Conservation (phyloP, 305 asterid species). For the Fraxinus albicans region DNA sequence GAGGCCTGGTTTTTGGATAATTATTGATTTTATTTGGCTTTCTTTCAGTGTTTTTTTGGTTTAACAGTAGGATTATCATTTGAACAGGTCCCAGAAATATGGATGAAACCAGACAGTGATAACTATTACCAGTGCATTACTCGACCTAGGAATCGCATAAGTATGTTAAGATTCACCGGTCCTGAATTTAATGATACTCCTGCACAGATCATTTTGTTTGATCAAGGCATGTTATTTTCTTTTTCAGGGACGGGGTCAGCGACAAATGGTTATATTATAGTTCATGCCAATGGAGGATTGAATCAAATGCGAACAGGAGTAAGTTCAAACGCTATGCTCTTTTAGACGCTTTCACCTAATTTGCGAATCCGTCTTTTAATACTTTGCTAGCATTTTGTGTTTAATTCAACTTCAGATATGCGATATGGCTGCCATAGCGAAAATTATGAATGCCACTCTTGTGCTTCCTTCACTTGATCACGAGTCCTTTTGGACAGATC, state of each 20-base stretch:
- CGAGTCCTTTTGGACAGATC: conserved; percentile 80
- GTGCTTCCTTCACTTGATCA: conserved; percentile 94
- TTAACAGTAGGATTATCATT: background rate
- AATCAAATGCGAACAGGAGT: conserved; percentile 90
- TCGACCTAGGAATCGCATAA: conserved; percentile 51
- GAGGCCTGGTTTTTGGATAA: background rate
- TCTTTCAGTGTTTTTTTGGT: background rate
- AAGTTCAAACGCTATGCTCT: conserved; percentile 19
- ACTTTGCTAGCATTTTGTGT: background rate
- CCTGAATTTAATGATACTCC: background rate
- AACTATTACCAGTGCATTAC: conserved; percentile 48
- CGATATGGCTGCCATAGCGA: conserved; percentile 84
- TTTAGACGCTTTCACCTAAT: background rate
- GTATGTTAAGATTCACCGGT: conserved; percentile 37
- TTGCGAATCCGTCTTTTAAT: background rate
- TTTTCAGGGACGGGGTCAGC: conserved; percentile 43
- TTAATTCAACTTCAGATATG: conserved; percentile 50
- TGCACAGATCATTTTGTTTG: background rate
- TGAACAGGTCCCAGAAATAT: conserved; percentile 62
- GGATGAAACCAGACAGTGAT: conserved; percentile 64
- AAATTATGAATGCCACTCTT: conserved; percentile 77
- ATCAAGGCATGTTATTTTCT: background rate
- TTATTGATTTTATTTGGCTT: background rate
- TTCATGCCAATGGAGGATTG: conserved; percentile 84
- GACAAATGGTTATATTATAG: conserved; percentile 69